phyloP scores from a whole-genome alignment of 768 basidiomycete species.

The Lactifluus pinguis region DNA sequence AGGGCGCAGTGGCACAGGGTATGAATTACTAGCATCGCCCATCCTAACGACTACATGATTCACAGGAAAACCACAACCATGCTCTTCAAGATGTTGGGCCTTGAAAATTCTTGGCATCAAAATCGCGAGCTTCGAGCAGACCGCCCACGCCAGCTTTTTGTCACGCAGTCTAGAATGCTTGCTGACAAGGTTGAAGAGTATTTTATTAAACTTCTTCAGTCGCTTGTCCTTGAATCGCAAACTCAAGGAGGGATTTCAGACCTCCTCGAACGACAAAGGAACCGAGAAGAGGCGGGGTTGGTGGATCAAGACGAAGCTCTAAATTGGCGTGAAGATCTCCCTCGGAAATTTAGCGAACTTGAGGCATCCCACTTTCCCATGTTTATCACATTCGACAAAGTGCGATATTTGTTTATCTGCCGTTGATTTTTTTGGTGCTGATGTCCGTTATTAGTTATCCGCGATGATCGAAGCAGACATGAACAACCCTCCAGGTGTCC shows the following conservation, averaged over 20 bases:
- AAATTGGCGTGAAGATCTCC: constrained; percentile 38
- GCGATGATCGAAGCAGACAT: constrained; percentile 43
- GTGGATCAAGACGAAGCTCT: constrained; percentile 38
- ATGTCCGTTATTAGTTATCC: constrained; percentile 32
- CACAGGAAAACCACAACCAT: constrained; percentile 68
- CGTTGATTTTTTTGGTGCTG: not conserved
- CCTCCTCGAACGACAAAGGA: constrained; percentile 17
- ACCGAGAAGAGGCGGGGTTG: constrained; percentile 24
- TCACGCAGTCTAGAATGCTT: constrained; percentile 60
- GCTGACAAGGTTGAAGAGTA: constrained; percentile 64
- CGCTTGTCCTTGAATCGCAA: constrained; percentile 32
- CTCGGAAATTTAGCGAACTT: constrained; percentile 46
- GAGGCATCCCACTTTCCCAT: constrained; percentile 57
- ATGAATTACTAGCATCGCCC: not conserved
- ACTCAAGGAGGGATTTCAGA: constrained; percentile 33
- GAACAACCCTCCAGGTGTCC: not conserved
- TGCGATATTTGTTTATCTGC: constrained; percentile 22
- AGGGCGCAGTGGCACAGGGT: constrained; percentile 69
- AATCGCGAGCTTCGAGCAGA: constrained; percentile 33
- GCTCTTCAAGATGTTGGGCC: constrained; percentile 66
- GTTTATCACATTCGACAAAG: constrained; percentile 59
- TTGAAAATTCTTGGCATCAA: constrained; percentile 45
- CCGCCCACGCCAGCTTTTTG: constrained; percentile 52
- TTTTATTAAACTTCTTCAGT: constrained; percentile 44
- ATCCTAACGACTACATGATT: not conserved